Conservation (phyloP, 2,329 filamentous ascomycete species). For the Talaromyces sp. region DNA sequence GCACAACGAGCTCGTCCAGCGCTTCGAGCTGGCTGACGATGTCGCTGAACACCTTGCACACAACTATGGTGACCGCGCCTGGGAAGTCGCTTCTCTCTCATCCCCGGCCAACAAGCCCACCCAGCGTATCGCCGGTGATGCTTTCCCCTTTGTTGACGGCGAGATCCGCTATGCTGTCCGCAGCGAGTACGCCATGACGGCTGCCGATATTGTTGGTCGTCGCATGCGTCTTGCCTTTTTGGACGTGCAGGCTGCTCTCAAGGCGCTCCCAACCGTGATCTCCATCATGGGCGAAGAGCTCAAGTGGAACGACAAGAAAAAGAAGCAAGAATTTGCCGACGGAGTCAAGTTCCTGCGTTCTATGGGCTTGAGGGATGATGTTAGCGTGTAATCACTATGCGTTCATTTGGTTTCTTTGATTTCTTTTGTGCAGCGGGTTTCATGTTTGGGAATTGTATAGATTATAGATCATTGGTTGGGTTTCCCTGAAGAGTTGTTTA, state of each 20-base stretch:
- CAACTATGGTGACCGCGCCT: slow-evolving; percentile 86
- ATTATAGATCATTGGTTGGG: neutral
- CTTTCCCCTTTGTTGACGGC: slow-evolving; percentile 87
- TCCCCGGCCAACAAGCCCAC: slow-evolving; percentile 69
- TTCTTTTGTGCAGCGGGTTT: neutral
- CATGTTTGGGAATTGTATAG: neutral
- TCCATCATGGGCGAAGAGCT: slow-evolving; percentile 85
- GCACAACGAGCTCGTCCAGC: slow-evolving; percentile 91
- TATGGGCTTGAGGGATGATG: slow-evolving; percentile 44
- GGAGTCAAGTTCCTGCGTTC: slow-evolving; percentile 52
- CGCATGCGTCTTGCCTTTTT: slow-evolving; percentile 81
- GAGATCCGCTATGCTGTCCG: slow-evolving; percentile 82
- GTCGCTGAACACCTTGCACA: slow-evolving; percentile 82
- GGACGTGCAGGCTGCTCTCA: slow-evolving; percentile 82
- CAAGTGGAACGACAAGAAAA: slow-evolving; percentile 65
- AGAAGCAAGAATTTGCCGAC: slow-evolving; percentile 75
- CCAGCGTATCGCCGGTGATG: slow-evolving; percentile 77
- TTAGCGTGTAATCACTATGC: neutral
- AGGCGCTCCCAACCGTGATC: slow-evolving; percentile 76
- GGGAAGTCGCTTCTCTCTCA: slow-evolving; percentile 79
- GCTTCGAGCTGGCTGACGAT: slow-evolving; percentile 85
- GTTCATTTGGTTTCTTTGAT: neutral
- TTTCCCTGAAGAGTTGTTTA: neutral
- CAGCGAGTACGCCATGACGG: slow-evolving; percentile 86
- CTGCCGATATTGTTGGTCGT: slow-evolving; percentile 81